Evolutionary conservation across 345 rosid genomes (phyloP).

Genomic region (Kernera saxatilis): DNA sequence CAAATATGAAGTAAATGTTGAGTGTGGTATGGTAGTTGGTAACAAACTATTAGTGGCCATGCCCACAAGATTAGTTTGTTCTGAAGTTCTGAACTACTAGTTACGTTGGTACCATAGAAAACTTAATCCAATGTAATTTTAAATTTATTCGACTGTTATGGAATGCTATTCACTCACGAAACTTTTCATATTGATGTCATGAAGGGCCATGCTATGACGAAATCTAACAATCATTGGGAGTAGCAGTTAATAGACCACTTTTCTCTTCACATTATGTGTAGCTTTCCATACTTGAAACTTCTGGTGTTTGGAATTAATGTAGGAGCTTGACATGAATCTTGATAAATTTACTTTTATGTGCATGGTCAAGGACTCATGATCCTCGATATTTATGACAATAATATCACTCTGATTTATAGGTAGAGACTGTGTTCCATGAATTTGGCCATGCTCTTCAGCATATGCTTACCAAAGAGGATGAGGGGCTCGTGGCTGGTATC

Average conservation of each 20-base stretch:
- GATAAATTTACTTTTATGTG: not conserved
- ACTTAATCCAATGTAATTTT: not conserved
- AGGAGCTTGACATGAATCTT: constrained; percentile 1
- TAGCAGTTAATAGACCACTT: constrained; percentile 3
- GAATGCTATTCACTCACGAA: not conserved
- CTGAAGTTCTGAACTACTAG: not conserved
- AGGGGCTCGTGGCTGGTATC: constrained; percentile 89
- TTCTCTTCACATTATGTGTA: not conserved
- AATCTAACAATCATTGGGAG: not conserved
- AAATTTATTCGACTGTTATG: not conserved
- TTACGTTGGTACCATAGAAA: not conserved
- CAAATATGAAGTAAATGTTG: not conserved
- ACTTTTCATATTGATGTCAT: not conserved
- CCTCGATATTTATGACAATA: not conserved
- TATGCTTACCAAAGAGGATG: constrained; percentile 92
- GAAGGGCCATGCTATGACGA: not conserved
- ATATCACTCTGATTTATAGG: constrained; percentile 39
- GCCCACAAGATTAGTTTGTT: not conserved
- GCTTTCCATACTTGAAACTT: constrained; percentile 4
- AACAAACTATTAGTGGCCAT: not conserved
- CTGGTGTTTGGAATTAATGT: not conserved
- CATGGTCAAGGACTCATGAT: constrained; percentile 5
- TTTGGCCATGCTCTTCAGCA: constrained; percentile 99
- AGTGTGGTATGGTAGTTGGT: not conserved
- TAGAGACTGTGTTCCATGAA: constrained; percentile 97